phyloP scores from a whole-genome alignment of 177 flowering plant species.

The Vitis hybrid region DNA sequence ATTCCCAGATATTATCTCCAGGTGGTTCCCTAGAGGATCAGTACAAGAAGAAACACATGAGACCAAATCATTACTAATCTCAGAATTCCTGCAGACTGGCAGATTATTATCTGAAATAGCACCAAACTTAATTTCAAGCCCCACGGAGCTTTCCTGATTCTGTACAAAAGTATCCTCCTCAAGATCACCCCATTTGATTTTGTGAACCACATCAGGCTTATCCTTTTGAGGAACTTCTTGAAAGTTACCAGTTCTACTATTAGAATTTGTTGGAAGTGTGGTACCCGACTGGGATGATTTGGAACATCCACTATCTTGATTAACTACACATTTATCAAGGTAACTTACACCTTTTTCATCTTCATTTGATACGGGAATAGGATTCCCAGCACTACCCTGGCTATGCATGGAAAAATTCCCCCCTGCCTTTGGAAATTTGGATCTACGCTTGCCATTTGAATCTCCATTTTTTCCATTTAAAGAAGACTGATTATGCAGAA shows the following conservation, averaged over 20 bases:
- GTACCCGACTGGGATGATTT: conserved; percentile 8
- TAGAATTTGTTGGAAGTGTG: conserved; percentile 6
- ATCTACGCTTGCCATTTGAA: conserved; percentile 15
- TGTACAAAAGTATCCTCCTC: conserved; percentile 50
- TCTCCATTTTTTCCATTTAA: conserved; percentile 24
- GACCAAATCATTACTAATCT: conserved; percentile 13
- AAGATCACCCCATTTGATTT: conserved; percentile 79
- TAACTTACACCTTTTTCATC: conserved; percentile 21
- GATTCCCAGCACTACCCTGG: conserved; percentile 18
- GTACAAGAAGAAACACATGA: conserved; percentile 23
- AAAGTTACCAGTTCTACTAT: conserved; percentile 6
- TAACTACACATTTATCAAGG: conserved; percentile 36
- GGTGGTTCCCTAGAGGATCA: conserved; percentile 28
- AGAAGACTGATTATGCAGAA: conserved; percentile 18
- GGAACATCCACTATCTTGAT: conserved; percentile 27
- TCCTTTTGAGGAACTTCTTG: conserved; percentile 19
- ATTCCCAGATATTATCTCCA: conserved; percentile 12
- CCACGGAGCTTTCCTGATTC: conserved; percentile 26
- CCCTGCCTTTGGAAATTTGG: conserved; percentile 25
- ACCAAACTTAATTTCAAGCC: conserved; percentile 36
- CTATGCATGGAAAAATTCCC: conserved; percentile 13
- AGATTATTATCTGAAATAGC: conserved; percentile 32
- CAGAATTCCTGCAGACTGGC: conserved; percentile 19
- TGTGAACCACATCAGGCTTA: conserved; percentile 35
- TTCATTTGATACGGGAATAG: conserved; percentile 22